These are phyloP conservation scores for Hygrophoropsis aurantiaca DNA, from an alignment of 768 basidiomycete species.

Conservation along the genomic window DNA sequence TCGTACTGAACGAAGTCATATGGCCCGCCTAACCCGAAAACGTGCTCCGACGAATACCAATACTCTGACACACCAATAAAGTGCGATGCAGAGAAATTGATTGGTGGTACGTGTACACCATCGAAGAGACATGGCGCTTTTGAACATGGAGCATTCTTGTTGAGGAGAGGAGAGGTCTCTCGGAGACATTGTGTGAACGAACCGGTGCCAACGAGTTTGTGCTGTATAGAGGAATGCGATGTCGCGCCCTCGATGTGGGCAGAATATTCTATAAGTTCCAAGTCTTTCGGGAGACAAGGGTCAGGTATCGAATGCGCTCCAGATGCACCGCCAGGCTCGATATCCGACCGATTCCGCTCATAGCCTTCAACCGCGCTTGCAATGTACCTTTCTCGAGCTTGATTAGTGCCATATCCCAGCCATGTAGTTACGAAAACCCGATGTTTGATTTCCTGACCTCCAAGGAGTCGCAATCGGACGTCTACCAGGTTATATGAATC, in stretches of 20 bases:
- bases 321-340: constrained; percentile 15
- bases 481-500: constrained; percentile 62
- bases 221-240: constrained; percentile 49
- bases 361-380: constrained; percentile 61
- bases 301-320: constrained; percentile 57
- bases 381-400: constrained; percentile 92
- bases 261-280: constrained; percentile 60
- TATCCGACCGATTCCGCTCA: constrained; percentile 39
- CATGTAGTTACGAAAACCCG: constrained; percentile 97
- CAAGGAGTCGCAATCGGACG: constrained; percentile 77
- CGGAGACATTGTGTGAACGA: constrained; percentile 84
- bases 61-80: constrained; percentile 99
- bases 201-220: constrained; percentile 79
- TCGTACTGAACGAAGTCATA: constrained; percentile 98
- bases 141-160: constrained; percentile 80
- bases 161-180: constrained; percentile 73
- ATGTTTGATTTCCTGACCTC: constrained; percentile 86
- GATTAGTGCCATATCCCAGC: constrained; percentile 97
- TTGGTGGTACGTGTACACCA: constrained; percentile 89
- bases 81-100: constrained; percentile 89
- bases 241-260: constrained; percentile 40
- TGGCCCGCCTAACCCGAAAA: constrained; percentile 90
- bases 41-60: constrained; percentile 98
- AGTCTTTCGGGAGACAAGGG: constrained; percentile 85
- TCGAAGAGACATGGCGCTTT: constrained; percentile 90